Evolutionary conservation across 2,329 filamentous ascomycete genomes (phyloP), one percentile per base, ranked within the genome.

Genomic region (Neofusicoccum sp.): DNA sequence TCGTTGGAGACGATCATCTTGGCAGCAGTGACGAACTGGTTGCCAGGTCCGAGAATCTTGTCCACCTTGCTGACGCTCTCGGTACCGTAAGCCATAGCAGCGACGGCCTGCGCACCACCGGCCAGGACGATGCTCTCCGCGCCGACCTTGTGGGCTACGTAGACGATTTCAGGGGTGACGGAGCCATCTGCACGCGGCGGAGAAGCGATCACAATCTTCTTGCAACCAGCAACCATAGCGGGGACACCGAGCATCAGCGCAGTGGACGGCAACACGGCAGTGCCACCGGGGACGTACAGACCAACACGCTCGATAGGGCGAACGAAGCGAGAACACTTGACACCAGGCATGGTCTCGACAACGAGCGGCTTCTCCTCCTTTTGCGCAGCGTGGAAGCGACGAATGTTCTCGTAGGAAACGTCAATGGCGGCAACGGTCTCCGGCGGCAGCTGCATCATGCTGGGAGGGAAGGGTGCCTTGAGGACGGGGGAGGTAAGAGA

Each of bases 1-100:
- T 99, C 95, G 75, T 99, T 99, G 76, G 89, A 91, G 44, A 99
- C 95, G 68, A 93, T 84, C 95, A 99, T 99, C 84, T 99, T 99
- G 57, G 91, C 95, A 0, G 95, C 95, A 0, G 95, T 99, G 41
- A 99, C 95, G 72, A 98, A 99, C 76, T 98, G 95, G 78, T 99
- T 99, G 36, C 95, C 95, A 2, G 95, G 95, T 0, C 95, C 95
- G 11, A 98, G 86, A 68, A 99, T 97, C 85, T 99, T 99, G 82
- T 99, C 95, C 6, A 99, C 95, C 80, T 99, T 99, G 75, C 82
- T 90, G 54, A 99, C 86, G 68, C 88, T 93, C 76, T 97, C 89
- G 0, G 95, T 99, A 49, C 95, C 95, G 77, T 99, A 99, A 2
- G 95, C 95, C 88, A 99, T 89, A 49, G 95, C 95, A 20, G 93